Evolutionary conservation across 306 rosid genomes (phyloP), one percentile per base, ranked within the genome.

Genomic region (Malus orientalis): DNA sequence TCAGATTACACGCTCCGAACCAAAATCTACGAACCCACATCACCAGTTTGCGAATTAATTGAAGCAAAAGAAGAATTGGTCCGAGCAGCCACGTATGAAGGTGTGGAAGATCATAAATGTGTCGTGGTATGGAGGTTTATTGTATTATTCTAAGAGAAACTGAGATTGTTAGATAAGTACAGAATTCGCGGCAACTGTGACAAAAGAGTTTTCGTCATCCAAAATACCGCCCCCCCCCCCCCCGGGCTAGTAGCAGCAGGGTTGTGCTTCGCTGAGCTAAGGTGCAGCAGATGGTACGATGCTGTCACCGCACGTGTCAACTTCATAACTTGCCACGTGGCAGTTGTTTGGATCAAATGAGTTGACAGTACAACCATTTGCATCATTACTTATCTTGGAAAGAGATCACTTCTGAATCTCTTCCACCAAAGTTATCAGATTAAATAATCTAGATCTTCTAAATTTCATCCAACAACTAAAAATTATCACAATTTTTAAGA

Each of bases 11-110:
- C 19, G 69, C 53, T 62, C 25, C 4, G 33, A 51, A 83, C 53
- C 80, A 78, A 74, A 65, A 36, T 67, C 77, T 64, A 73, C 64
- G 27, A 74, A 64, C 80, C 87, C 87, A 81, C 42, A 71, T 60
- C 29, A 40, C 44, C 54, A 44, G 82, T 79, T 75, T 79, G 69
- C 38, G 73, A 76, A 76, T 70, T 81, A 45, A 22, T 40, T 58
- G 71, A 33, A 20, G 85, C 47, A 73, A 72, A 51, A 65, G 27
- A 29, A 57, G 67, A 74, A 74, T 63, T 76, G 62, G 67, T 32
- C 30, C 55, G 49, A 61, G 74, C 49, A 74, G 73, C 16, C 51
- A 67, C 36, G 69, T 40, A 65, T 38, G 16, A 51, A 62, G 60
- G 36, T 40, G 61, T 65, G 55, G 55, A 51, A 6, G 55, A 74